phyloP scores from a whole-genome alignment of 805 yeast genomes.

The Candida michaelii region DNA sequence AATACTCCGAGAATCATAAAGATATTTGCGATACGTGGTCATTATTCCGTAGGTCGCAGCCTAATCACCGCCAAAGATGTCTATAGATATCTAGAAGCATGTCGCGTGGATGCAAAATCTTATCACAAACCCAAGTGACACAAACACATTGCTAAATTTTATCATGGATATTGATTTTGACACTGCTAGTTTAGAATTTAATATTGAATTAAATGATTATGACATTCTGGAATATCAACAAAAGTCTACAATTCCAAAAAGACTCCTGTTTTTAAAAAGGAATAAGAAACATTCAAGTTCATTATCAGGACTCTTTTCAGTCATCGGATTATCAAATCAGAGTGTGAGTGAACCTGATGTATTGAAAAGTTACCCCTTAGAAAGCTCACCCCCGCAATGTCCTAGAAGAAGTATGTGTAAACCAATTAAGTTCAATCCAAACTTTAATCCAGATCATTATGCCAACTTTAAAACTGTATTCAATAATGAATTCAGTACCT shows the following conservation, averaged over 20 bases:
- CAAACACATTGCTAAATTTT: neutral
- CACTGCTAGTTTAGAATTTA: conserved; percentile 9
- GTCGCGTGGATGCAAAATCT: no score
- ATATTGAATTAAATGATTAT: conserved; percentile 3
- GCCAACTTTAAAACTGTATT: neutral
- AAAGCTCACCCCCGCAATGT: no score
- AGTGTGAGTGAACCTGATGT: no score
- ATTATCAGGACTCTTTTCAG: neutral
- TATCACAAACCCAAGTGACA: neutral
- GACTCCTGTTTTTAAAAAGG: conserved; percentile 1
- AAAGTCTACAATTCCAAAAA: no score
- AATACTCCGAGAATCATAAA: no score
- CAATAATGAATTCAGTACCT: neutral
- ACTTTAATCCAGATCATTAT: neutral
- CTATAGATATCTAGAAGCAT: no score
- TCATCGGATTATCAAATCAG: neutral
- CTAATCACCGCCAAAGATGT: no score
- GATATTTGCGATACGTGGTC: no score
- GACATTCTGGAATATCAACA: conserved; percentile 1
- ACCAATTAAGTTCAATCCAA: neutral
- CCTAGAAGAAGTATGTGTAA: no score
- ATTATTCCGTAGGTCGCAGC: no score
- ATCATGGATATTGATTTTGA: conserved; percentile 9
- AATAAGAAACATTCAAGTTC: neutral
- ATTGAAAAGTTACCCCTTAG: no score